phyloP scores from a whole-genome alignment of 2,329 filamentous ascomycete genomes.

The Byssochlamys sp. region DNA sequence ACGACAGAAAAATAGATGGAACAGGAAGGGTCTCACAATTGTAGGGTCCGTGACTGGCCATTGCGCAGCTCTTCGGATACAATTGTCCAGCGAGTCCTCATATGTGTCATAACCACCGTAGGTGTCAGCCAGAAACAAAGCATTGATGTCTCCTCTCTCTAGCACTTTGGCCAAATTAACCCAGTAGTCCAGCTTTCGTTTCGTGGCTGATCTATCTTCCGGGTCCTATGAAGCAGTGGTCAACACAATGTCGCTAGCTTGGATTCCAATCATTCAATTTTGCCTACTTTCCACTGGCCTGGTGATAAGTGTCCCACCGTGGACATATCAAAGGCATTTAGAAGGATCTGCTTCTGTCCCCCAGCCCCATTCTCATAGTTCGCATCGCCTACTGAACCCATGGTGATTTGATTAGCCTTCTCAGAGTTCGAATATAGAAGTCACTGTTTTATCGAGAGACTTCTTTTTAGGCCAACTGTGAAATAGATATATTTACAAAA shows the following conservation, averaged over 20 bases:
- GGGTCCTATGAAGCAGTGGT: slow-evolving; percentile 40
- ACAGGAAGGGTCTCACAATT: slow-evolving; percentile 40
- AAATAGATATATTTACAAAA: not conserved
- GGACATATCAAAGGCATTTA: slow-evolving; percentile 59
- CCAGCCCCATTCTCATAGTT: not conserved
- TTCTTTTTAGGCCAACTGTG: not conserved
- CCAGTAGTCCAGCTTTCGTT: slow-evolving; percentile 54
- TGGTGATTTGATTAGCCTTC: not conserved
- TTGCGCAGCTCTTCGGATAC: slow-evolving; percentile 53
- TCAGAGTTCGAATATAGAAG: not conserved
- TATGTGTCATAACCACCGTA: slow-evolving; percentile 58
- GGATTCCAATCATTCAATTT: slow-evolving; percentile 1
- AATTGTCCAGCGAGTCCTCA: slow-evolving; percentile 50
- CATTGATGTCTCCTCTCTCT: slow-evolving; percentile 54
- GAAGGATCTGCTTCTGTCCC: slow-evolving; percentile 45
- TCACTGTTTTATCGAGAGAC: not conserved
- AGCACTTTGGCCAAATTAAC: slow-evolving; percentile 54
- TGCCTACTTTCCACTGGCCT: slow-evolving; percentile 55
- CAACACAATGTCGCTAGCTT: not conserved
- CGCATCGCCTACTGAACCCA: not conserved
- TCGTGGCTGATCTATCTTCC: slow-evolving; percentile 50
- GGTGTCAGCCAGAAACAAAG: slow-evolving; percentile 57
- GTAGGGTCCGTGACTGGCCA: slow-evolving; percentile 58
- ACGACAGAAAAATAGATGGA: not conserved
- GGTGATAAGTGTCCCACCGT: slow-evolving; percentile 56